Conservation (phyloP, 176 grass and related monocot species). For the Cenchrus fungigraminus region DNA sequence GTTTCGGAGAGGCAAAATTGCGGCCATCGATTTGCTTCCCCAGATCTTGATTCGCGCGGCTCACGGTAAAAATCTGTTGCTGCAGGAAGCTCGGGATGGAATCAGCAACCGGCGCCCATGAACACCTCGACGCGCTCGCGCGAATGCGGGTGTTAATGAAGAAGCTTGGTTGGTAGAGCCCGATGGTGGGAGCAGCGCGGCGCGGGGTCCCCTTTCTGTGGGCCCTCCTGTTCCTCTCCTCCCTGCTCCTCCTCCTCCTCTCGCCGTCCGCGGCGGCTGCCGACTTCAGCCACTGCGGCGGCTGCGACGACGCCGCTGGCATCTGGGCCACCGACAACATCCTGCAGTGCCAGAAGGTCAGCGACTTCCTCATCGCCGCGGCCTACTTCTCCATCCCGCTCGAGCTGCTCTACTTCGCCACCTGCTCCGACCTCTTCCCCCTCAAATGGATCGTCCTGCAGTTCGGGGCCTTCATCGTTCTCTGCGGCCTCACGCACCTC, state of each 20-base stretch:
- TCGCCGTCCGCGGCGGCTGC: neutral
- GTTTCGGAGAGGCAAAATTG: neutral
- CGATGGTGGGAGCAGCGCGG: slow-evolving; percentile 59
- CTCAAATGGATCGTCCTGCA: slow-evolving; percentile 89
- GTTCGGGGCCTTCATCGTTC: slow-evolving; percentile 90
- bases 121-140: neutral
- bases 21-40: neutral
- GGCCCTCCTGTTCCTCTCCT: slow-evolving; percentile 50
- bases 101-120: neutral
- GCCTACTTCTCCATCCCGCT: slow-evolving; percentile 94
- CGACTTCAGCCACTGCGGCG: slow-evolving; percentile 57
- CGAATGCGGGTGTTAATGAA: slow-evolving; percentile 42
- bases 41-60: slow-evolving; percentile 35
- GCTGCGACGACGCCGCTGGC: slow-evolving; percentile 43
- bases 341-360: slow-evolving; percentile 70
- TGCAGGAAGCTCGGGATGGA: slow-evolving; percentile 1
- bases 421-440: slow-evolving; percentile 74
- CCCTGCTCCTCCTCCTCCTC: slow-evolving; percentile 31
- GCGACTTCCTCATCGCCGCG: slow-evolving; percentile 78
- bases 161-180: slow-evolving; percentile 53
- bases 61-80: neutral
- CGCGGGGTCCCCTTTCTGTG: slow-evolving; percentile 37
- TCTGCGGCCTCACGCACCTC: slow-evolving; percentile 96
- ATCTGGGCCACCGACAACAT: slow-evolving; percentile 62
- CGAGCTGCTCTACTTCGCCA: slow-evolving; percentile 78